Base-by-base conservation (phyloP, 169 alveolate genomes). In the Plasmodium blacklocki region DNA sequence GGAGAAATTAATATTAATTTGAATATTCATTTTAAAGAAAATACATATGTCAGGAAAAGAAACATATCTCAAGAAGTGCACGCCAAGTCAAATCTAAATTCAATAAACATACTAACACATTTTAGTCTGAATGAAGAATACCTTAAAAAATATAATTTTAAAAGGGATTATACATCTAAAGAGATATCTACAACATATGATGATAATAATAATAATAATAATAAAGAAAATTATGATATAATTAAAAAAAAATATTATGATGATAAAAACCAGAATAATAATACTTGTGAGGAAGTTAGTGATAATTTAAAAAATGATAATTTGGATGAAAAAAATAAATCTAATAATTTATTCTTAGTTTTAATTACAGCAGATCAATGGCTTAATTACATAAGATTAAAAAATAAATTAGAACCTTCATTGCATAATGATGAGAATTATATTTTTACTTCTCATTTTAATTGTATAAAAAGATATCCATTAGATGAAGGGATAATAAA, bases 361-460 rank as follows among this genome's bases (percentile, higher is more conserved):
- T 63, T 78, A n/a, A 78, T 78, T 43, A 78, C 89, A 18, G 89
- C 89, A 9, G 76, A 78, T 39, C 89, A 78, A 11, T 78, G 89
- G 89, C 47, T 78, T 19, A 78, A 78, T 45, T 78, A 78, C 26
- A 78, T 78, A 12, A 64, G 89, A 58, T 21, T 78, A 32, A 78
- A 78, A 71, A 78, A 78, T 52, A 78, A 78, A 66, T 45, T 78
- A 15, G 89, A 78, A 21, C 89, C 89, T 12, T 78, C 89, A 2
- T 21, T 78, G 50, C 64, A 64, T 50, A 78, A 78, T 39, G 89
- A 78, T 9, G 89, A 78, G 19, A 78, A 64, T 59, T 78, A 78
- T 19, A 78, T 78, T 64, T 78, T 78, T 78, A 78, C 89, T 43
- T 78, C 89, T 5, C 89, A 78, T 52, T 78, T 78, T 66, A 78